A percentile compares a stretch with the other conserved stretches of the same genome.
Evolutionary conservation across 1,139 yeast genomes (phyloP).

Genomic region (Geotrichum fermentans): DNA sequence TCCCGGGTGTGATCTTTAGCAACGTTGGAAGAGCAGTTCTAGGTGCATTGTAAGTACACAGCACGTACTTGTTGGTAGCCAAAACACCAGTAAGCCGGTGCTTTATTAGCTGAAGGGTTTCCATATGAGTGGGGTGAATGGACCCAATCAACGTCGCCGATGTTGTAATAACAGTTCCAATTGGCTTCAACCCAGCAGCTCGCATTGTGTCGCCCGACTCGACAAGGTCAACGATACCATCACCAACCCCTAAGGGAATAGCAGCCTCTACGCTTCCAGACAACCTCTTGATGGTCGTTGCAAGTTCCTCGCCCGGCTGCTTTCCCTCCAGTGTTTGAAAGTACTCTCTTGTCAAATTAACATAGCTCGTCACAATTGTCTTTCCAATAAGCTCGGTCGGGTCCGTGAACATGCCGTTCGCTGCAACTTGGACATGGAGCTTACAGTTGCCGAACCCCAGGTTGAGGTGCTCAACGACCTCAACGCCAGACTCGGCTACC

Average conservation of each 20-base stretch:
- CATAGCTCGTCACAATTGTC: constrained; percentile 87
- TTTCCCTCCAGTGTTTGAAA: constrained; percentile 60
- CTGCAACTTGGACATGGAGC: constrained; percentile 93
- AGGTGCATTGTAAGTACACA: constrained; percentile 92
- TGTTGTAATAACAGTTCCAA: constrained; percentile 79
- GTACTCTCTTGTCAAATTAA: constrained; percentile 66
- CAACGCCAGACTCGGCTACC: constrained; percentile 76
- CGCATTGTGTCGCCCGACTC: constrained; percentile 98
- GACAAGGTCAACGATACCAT: constrained; percentile 94
- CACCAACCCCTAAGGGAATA: constrained; percentile 95
- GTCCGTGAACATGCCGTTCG: constrained; percentile 52
- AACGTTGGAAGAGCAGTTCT: constrained; percentile 58
- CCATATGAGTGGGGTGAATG: constrained; percentile 50
- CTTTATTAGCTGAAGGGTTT: constrained; percentile 55
- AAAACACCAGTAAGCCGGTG: constrained; percentile 86
- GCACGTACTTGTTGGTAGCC: constrained; percentile 84
- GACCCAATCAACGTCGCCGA: constrained; percentile 89
- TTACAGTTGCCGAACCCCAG: constrained; percentile 83
- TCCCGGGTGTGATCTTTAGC: constrained; percentile 83
- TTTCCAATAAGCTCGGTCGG: constrained; percentile 83
- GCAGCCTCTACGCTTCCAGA: constrained; percentile 99
- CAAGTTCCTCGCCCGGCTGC: constrained; percentile 39
- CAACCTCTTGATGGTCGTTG: constrained; percentile 76
- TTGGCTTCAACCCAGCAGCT: constrained; percentile 91
- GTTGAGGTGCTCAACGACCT: constrained; percentile 71